These are phyloP conservation scores for Nemania sp. DNA, from an alignment of 2,329 filamentous ascomycete genomes.

Conservation along the genomic window DNA sequence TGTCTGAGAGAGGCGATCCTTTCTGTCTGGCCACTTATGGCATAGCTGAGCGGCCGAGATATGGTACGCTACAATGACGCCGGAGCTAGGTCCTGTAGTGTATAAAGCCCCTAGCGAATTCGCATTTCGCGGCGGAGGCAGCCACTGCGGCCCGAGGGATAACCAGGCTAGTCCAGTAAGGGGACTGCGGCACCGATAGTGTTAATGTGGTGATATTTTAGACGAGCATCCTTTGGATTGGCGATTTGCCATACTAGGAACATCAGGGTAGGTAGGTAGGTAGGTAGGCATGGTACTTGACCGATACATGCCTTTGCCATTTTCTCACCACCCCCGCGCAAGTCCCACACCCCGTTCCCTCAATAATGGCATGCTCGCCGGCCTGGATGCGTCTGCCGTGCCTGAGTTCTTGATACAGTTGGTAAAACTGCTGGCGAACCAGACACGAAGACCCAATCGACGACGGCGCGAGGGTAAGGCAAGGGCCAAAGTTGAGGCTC, in stretches of 20 bases:
- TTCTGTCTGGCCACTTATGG: not conserved
- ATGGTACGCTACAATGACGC: not conserved
- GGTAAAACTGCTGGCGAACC: not conserved
- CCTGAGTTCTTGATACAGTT: not conserved
- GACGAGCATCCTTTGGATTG: not conserved
- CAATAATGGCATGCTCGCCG: constrained; percentile 1
- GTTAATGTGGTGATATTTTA: constrained; percentile 6
- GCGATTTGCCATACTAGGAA: not conserved
- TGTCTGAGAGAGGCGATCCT: not conserved
- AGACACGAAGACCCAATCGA: not conserved
- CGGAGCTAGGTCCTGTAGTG: not conserved
- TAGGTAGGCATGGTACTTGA: not conserved
- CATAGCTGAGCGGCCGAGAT: too few relatives aligned
- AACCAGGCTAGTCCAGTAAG: not conserved
- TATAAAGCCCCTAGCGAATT: not conserved
- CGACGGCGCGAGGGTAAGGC: not conserved
- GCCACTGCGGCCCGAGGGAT: not conserved
- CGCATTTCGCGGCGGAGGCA: not conserved
- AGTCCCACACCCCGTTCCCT: not conserved
- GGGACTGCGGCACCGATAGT: not conserved
- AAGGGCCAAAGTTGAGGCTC: not conserved
- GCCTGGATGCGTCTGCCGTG: not conserved
- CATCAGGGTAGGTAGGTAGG: too few relatives aligned
- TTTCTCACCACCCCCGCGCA: not conserved
- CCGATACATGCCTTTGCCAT: not conserved